phyloP scores from a whole-genome alignment of 495 filamentous ascomycete species.

The Daldinia caldariorum region DNA sequence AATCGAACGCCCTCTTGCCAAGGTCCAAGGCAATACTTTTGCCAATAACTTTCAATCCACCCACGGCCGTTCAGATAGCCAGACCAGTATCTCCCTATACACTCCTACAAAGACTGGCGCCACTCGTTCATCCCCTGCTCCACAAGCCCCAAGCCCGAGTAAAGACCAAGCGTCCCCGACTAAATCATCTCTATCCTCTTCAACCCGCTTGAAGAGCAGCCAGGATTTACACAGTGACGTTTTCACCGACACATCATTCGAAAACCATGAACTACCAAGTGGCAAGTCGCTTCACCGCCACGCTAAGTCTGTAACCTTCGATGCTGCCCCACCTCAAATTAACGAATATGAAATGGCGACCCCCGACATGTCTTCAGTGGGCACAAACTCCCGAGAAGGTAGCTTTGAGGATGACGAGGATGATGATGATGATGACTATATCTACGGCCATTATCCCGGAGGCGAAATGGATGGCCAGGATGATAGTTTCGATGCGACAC shows the following conservation, averaged over 20 bases:
- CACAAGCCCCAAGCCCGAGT: conserved; percentile 66
- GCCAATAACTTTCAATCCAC: conserved; percentile 60
- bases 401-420: conserved; percentile 84
- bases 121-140: conserved; percentile 42
- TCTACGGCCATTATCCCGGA: conserved; percentile 63
- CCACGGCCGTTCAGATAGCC: conserved; percentile 58
- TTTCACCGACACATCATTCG: conserved; percentile 68
- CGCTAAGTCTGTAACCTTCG: conserved; percentile 96
- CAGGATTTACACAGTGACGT: conserved; percentile 79
- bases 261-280: conserved; percentile 63
- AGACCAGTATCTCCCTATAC: conserved; percentile 58
- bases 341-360: conserved; percentile 99
- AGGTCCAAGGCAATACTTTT: conserved; percentile 72
- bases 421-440: conserved; percentile 71
- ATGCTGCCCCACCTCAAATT: conserved; percentile 89
- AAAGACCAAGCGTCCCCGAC: conserved; percentile 80
- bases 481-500: conserved; percentile 91
- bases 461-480: conserved; percentile 75
- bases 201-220: conserved; percentile 73
- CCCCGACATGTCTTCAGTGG: conserved; percentile 88
- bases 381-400: conserved; percentile 85
- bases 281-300: conserved; percentile 76
- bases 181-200: conserved; percentile 84
- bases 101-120: conserved; percentile 48
- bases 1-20: conserved; percentile 80